A percentile compares a stretch with the other conserved stretches of the same genome.
Conservation (phyloP, 1,284 basidiomycete species). For the Kwoniella shivajii region DNA sequence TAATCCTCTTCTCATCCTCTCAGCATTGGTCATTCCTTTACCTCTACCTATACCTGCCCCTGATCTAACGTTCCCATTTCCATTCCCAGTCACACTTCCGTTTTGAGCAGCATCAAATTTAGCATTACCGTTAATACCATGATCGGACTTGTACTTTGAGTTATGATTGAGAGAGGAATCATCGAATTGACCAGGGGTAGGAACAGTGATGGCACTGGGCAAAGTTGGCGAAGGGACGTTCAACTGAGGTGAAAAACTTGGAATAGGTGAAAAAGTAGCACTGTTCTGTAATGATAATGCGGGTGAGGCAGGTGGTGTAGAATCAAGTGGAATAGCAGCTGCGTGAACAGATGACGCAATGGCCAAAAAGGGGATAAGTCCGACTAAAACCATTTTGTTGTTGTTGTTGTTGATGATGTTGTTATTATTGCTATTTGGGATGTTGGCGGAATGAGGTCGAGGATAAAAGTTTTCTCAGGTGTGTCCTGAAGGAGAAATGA, state of each 20-base stretch:
- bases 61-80: no score
- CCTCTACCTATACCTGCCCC: constrained; percentile 3
- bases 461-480: no score
- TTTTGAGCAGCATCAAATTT: neutral
- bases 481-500: no score
- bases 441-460: neutral
- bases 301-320: constrained; percentile 10
- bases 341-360: constrained; percentile 7
- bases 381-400: constrained; percentile 15
- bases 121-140: neutral
- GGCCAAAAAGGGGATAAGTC: constrained; percentile 13
- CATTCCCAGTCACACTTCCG: no score
- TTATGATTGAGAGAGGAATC: no score
- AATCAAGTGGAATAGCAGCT: constrained; percentile 9
- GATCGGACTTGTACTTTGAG: neutral
- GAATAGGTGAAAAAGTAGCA: constrained; percentile 13
- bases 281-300: neutral
- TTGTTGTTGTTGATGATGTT: neutral
- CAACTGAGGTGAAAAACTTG: constrained; percentile 8
- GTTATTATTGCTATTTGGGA: neutral
- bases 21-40: constrained; percentile 13
- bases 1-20: constrained; percentile 8
- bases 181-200: neutral
- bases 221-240: constrained; percentile 8
- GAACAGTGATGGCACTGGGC: neutral